phyloP scores from a whole-genome alignment of 1,139 yeast species.

The Waltiozyma sp. region DNA sequence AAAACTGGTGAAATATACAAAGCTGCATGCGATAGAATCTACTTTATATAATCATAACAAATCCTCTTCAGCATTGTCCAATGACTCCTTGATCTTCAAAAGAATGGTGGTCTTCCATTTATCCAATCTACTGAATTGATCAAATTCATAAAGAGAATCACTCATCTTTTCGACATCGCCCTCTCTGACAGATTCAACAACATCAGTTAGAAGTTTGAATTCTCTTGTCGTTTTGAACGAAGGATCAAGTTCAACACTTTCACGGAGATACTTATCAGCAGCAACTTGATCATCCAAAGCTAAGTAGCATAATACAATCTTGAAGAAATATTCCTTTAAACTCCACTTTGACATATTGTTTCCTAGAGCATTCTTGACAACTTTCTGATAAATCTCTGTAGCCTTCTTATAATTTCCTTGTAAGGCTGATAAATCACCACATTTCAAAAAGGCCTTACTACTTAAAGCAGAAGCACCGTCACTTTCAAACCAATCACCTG shows the following conservation, averaged over 20 bases:
- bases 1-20: no score
- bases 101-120: conserved; percentile 85
- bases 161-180: conserved; percentile 76
- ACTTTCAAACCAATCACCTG: conserved; percentile 92
- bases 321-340: conserved; percentile 81
- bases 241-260: conserved; percentile 63
- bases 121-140: conserved; percentile 82
- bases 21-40: no score
- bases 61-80: conserved; percentile 66
- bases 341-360: conserved; percentile 82
- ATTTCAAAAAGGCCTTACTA: conserved; percentile 77
- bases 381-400: conserved; percentile 60
- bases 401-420: conserved; percentile 66
- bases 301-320: conserved; percentile 70
- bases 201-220: conserved; percentile 48
- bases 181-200: conserved; percentile 61
- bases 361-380: conserved; percentile 66
- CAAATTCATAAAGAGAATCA: conserved; percentile 69
- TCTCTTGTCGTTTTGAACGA: conserved; percentile 75
- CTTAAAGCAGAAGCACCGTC: conserved; percentile 90
- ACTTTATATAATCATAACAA: conserved; percentile 16
- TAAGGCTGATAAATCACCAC: conserved; percentile 83
- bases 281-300: conserved; percentile 82
- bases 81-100: conserved; percentile 67
- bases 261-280: conserved; percentile 61